Evolutionary conservation across 2,329 filamentous ascomycete species (phyloP).

Genomic region (Daldinia eschscholtzii): DNA sequence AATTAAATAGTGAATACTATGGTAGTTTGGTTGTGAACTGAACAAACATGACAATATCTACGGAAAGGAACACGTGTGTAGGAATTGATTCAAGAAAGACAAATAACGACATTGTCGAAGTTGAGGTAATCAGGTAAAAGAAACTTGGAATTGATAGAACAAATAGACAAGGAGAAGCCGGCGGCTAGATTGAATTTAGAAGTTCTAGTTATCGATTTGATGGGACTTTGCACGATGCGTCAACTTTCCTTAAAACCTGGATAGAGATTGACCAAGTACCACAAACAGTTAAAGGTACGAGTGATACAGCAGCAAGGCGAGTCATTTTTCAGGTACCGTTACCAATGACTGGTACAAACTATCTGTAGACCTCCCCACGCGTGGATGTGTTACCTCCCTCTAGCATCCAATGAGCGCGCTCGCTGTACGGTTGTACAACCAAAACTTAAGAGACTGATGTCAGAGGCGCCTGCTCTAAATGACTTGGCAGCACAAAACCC

Average conservation of each 20-base stretch:
- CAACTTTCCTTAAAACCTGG: slow-evolving; percentile 20
- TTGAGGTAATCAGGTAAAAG: slow-evolving; percentile 8
- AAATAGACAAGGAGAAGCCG: slow-evolving; percentile 23
- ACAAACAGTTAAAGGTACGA: slow-evolving; percentile 6
- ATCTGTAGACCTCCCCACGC: background rate
- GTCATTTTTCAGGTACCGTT: slow-evolving; percentile 25
- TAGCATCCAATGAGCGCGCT: slow-evolving; percentile 17
- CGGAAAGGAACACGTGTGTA: slow-evolving; percentile 14
- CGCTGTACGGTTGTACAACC: slow-evolving; percentile 23
- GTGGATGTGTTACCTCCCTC: background rate
- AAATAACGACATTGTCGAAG: slow-evolving; percentile 31
- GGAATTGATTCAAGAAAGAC: slow-evolving; percentile 17
- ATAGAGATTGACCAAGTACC: slow-evolving; percentile 27
- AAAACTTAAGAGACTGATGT: slow-evolving; percentile 35
- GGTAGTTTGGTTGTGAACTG: slow-evolving; percentile 18
- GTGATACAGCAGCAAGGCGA: slow-evolving; percentile 2
- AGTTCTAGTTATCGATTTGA: slow-evolving; percentile 29
- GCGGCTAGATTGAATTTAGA: slow-evolving; percentile 34
- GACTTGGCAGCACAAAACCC: slow-evolving; percentile 29
- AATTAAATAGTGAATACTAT: slow-evolving; percentile 16
- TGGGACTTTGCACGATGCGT: slow-evolving; percentile 39
- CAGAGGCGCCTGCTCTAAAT: slow-evolving; percentile 36
- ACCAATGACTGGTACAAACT: slow-evolving; percentile 25
- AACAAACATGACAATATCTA: slow-evolving; percentile 24
- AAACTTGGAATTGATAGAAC: slow-evolving; percentile 26